A percentile compares a stretch with the other conserved stretches of the same genome.
These are phyloP conservation scores for Erodium moschatum DNA, from an alignment of 441 rosid species.

Conservation along the genomic window DNA sequence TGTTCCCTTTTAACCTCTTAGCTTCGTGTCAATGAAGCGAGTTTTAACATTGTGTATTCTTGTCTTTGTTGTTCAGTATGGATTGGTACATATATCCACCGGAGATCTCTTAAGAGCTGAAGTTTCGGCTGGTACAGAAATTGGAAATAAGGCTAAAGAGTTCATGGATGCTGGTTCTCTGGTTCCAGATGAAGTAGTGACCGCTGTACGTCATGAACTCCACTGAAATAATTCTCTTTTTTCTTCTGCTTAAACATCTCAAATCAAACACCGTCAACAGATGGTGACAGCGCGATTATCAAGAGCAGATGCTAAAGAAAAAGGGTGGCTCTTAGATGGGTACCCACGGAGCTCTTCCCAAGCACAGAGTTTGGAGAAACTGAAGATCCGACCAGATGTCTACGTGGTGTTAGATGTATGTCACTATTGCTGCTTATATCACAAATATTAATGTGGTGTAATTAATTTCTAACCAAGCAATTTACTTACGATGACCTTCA, in stretches of 20 bases:
- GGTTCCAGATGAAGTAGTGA: slow-evolving; percentile 83
- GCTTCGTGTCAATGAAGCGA: slow-evolving; percentile 1
- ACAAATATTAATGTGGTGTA: background rate
- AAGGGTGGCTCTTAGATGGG: slow-evolving; percentile 97
- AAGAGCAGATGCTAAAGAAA: slow-evolving; percentile 56
- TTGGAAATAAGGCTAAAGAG: slow-evolving; percentile 69
- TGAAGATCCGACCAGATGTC: slow-evolving; percentile 65
- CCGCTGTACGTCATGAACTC: slow-evolving; percentile 38
- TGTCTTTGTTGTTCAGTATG: slow-evolving; percentile 51
- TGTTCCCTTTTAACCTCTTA: background rate
- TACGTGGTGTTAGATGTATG: slow-evolving; percentile 64
- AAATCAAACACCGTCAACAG: slow-evolving; percentile 28
- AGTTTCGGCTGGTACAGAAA: slow-evolving; percentile 65
- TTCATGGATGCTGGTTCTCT: slow-evolving; percentile 68
- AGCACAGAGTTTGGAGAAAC: slow-evolving; percentile 63
- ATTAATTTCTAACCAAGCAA: slow-evolving; percentile 11
- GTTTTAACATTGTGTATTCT: background rate
- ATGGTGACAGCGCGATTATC: slow-evolving; percentile 69
- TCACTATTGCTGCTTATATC: background rate
- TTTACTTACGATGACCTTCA: slow-evolving; percentile 23
- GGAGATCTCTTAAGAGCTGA: slow-evolving; percentile 85
- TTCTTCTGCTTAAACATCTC: slow-evolving; percentile 9
- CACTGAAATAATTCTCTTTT: slow-evolving; percentile 5
- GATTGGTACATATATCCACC: slow-evolving; percentile 82
- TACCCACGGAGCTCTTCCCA: slow-evolving; percentile 68